Evolutionary conservation across 805 yeast species (phyloP).

Genomic region (Teunomyces atbi): DNA sequence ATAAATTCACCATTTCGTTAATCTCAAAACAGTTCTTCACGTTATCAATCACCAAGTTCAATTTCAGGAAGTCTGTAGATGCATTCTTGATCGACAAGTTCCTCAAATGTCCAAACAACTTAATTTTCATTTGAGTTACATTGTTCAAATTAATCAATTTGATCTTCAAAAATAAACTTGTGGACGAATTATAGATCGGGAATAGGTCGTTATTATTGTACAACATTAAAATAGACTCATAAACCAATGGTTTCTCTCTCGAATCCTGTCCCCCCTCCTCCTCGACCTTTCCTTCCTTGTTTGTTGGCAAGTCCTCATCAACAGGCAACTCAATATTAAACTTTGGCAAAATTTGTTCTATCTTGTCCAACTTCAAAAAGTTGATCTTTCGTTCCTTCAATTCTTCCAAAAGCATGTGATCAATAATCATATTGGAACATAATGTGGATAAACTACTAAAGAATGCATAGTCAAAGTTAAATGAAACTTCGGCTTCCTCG

Average conservation of each 20-base stretch:
- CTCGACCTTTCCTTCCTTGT: slow-evolving; percentile 15
- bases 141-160: slow-evolving; percentile 18
- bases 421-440: slow-evolving; percentile 48
- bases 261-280: slow-evolving; percentile 15
- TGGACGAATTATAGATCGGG: slow-evolving; percentile 34
- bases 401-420: slow-evolving; percentile 54
- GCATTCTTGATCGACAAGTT: slow-evolving; percentile 22
- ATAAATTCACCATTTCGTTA: slow-evolving; percentile 25
- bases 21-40: slow-evolving; percentile 27
- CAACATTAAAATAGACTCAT: slow-evolving; percentile 24
- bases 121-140: slow-evolving; percentile 21
- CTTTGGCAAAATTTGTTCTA: slow-evolving; percentile 5
- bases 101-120: slow-evolving; percentile 25
- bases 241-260: slow-evolving; percentile 12
- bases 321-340: slow-evolving; percentile 6
- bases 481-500: slow-evolving; percentile 4
- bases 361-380: slow-evolving; percentile 19
- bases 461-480: slow-evolving; percentile 26
- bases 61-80: slow-evolving; percentile 16
- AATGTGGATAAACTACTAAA: slow-evolving; percentile 39
- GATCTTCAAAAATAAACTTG: slow-evolving; percentile 31
- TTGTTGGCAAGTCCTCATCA: neutral
- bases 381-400: slow-evolving; percentile 39
- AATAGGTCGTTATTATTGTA: slow-evolving; percentile 26
- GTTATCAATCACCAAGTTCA: slow-evolving; percentile 21